Base-by-base conservation (phyloP, 805 yeast genomes). In the Wickerhamomyces chambardii region DNA sequence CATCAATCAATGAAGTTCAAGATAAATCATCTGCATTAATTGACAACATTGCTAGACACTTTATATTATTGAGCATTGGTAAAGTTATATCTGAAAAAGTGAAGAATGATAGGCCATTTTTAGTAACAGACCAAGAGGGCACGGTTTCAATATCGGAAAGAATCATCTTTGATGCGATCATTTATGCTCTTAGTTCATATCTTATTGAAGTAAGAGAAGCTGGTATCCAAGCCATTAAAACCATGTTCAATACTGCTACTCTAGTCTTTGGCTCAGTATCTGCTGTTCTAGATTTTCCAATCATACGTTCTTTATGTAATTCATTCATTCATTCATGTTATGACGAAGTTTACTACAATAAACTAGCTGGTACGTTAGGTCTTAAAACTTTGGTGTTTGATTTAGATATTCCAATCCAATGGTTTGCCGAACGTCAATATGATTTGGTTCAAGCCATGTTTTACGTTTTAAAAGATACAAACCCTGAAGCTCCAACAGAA, bases 301-400 rank as follows among this genome's bases (percentile, higher is more conserved):
- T 87, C 27, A 71, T 87, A 44, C 72, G 92, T 39, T 69, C 80
- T 6, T 64, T 90, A 64, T 78, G 84, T 45, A 79, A 85, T 34
- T 80, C 79, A 35, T 82, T 94, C 48, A 78, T 92, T 30, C 99
- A 94, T 51, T 73, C 85, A 31, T 89, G 97, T 59, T 92, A 84
- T 53, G 94, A 84, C 42, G 95, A 85, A 55, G 80, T 77, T 26
- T 90, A 84, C 58, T 84, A 83, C 53, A 70, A 78, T 25, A 92
- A 92, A 46, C 66, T 84, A 8, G 97, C 97, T 7, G 97, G 97
- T 28, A 78, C 90, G 28, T 51, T 84, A 19, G 97, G 98, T 17
- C 64, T 92, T 32, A 68, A 75, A 44, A 74, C 86, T 2, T 66
- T 90, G 64, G 67, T 86, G 28, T 70, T 72, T 30, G 92, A 81